Conservation (phyloP, 116 monocot species). For the Cymodocea nodosa region DNA sequence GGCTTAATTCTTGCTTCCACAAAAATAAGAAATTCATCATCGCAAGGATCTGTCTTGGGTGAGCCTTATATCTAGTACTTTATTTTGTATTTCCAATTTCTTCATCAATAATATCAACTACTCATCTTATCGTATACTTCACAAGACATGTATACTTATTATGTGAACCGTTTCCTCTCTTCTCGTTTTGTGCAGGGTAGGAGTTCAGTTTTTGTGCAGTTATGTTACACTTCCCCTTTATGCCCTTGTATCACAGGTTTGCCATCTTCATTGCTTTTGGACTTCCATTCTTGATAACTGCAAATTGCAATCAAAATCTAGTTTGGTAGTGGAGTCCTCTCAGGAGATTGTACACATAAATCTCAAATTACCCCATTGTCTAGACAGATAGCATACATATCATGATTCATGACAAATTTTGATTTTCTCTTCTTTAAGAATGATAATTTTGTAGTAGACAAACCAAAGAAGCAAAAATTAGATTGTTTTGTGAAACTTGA, state of each 20-base stretch:
- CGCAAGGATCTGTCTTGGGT: slow-evolving; percentile 51
- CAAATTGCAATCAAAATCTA: background rate
- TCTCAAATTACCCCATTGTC: no score
- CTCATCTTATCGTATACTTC: no score
- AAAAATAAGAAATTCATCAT: slow-evolving; percentile 27
- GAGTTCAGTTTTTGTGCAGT: slow-evolving; percentile 70
- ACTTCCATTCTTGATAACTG: background rate
- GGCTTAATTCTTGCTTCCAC: slow-evolving; percentile 64
- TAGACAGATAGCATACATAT: no score
- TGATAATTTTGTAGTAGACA: no score
- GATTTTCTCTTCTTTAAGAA: no score
- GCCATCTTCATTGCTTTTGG: background rate
- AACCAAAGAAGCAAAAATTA: background rate
- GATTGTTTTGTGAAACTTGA: background rate
- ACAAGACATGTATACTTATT: no score
- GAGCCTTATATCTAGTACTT: slow-evolving; percentile 8
- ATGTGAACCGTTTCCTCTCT: background rate
- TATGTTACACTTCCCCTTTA: slow-evolving; percentile 90
- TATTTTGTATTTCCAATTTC: background rate
- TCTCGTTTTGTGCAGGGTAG: slow-evolving; percentile 33
- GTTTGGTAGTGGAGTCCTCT: no score
- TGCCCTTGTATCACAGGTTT: slow-evolving; percentile 66
- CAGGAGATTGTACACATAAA: no score
- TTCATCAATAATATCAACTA: no score
- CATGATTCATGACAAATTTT: no score